Percentiles rank a stretch among this genome's conserved stretches.
Evolutionary conservation across 2,329 filamentous ascomycete species (phyloP).

Genomic region (Paecilomyces formosus): DNA sequence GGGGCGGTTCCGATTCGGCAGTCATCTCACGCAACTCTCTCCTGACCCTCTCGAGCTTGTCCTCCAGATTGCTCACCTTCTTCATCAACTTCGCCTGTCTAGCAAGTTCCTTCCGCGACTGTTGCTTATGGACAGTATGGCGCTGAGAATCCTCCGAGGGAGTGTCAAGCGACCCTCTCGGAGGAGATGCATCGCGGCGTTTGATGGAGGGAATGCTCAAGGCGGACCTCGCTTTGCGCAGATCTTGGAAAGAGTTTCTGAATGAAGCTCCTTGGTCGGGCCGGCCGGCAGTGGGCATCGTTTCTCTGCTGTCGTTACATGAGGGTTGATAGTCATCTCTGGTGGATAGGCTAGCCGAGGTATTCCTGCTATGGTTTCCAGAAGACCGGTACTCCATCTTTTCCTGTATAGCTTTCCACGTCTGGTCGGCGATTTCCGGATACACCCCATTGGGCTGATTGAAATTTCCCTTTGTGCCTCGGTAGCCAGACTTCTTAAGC

Average conservation of each 20-base stretch:
- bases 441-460: conserved; percentile 12
- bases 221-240: conserved; percentile 25
- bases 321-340: conserved; percentile 3
- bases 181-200: conserved; percentile 20
- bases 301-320: conserved; percentile 2
- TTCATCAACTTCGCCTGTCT: conserved; percentile 52
- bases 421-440: conserved; percentile 22
- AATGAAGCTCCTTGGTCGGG: conserved; percentile 18
- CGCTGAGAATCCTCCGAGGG: conserved; percentile 16
- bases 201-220: conserved; percentile 19
- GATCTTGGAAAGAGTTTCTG: conserved; percentile 26
- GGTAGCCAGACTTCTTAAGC: conserved; percentile 46
- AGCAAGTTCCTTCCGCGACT: conserved; percentile 50
- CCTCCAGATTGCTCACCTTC: conserved; percentile 54
- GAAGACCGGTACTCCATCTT: conserved; percentile 19
- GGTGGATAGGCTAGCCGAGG: conserved; percentile 6
- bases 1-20: conserved; percentile 25
- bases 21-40: conserved; percentile 47
- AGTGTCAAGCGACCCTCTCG: conserved; percentile 18
- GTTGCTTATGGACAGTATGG: conserved; percentile 35
- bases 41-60: conserved; percentile 49
- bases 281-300: conserved; percentile 1
- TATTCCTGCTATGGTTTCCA: conserved; percentile 8
- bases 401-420: conserved; percentile 24
- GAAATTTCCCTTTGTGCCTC: conserved; percentile 32